Conservation (phyloP, 495 filamentous ascomycete genomes). For the Penicillium pulvis region DNA sequence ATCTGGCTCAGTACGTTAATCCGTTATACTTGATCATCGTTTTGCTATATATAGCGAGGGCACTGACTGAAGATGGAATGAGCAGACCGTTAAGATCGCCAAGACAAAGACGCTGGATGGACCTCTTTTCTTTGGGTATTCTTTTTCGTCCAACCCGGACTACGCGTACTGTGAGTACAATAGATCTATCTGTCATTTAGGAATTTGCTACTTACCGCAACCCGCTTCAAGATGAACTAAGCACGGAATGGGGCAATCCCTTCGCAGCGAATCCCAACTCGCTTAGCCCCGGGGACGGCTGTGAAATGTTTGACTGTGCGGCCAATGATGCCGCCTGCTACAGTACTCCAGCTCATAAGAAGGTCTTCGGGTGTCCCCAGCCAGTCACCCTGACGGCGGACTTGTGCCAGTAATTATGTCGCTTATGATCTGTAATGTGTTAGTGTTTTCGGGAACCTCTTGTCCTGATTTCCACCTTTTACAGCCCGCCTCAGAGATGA, state of each 20-base stretch:
- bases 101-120: constrained; percentile 29
- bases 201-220: constrained; percentile 5
- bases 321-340: constrained; percentile 33
- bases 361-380: constrained; percentile 33
- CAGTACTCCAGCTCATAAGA: constrained; percentile 32
- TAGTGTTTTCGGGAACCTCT: constrained; percentile 6
- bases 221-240: constrained; percentile 28
- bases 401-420: constrained; percentile 24
- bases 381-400: constrained; percentile 28
- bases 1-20: constrained; percentile 32
- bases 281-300: constrained; percentile 32
- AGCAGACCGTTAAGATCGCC: constrained; percentile 32
- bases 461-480: constrained; percentile 14
- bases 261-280: constrained; percentile 32
- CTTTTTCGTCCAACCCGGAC: constrained; percentile 31
- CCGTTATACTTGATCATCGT: constrained; percentile 1
- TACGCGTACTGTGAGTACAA: constrained; percentile 33
- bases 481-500: neutral
- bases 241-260: constrained; percentile 34
- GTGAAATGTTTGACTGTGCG: constrained; percentile 32
- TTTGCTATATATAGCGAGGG: constrained; percentile 9
- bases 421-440: constrained; percentile 9
- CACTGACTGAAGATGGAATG: constrained; percentile 21
- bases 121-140: constrained; percentile 36
- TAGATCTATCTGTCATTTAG: constrained; percentile 11